Evolutionary conservation across 169 alveolate genomes (phyloP).

Genomic region (Nephromyces sp.): DNA sequence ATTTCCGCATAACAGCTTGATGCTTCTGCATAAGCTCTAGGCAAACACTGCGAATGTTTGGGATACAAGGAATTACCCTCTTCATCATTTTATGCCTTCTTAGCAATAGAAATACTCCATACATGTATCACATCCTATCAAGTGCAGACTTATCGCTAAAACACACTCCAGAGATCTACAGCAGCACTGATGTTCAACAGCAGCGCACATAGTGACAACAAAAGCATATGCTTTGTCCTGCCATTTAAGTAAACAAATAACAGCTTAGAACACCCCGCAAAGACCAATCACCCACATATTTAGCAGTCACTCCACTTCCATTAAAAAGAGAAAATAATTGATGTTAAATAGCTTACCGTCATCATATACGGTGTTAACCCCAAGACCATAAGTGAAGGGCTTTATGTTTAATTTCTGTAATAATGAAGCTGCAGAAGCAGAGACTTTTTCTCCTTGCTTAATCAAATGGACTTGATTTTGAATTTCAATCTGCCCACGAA

Average conservation of each 20-base stretch:
- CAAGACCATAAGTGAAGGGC: conserved; percentile 94
- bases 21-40: neutral
- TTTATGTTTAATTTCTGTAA: conserved; percentile 88
- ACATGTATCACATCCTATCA: too few species aligned
- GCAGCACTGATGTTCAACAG: neutral
- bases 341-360: conserved; percentile 64
- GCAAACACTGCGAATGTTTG: neutral
- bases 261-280: neutral
- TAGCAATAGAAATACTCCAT: neutral
- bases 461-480: conserved; percentile 85
- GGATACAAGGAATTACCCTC: neutral
- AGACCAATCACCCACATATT: neutral
- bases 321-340: neutral
- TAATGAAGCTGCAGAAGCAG: conserved; percentile 91
- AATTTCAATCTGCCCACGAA: conserved; percentile 94
- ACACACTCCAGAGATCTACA: too few species aligned
- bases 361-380: conserved; percentile 83
- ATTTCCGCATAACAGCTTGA: too few species aligned
- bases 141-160: too few species aligned
- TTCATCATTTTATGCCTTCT: neutral
- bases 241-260: neutral
- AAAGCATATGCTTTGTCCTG: neutral
- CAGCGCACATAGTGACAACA: neutral
- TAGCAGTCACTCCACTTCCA: neutral
- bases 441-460: conserved; percentile 86